Evolutionary conservation across 441 rosid species (phyloP), one percentile per base, ranked within the genome.

Genomic region (Biscutella laevigata): DNA sequence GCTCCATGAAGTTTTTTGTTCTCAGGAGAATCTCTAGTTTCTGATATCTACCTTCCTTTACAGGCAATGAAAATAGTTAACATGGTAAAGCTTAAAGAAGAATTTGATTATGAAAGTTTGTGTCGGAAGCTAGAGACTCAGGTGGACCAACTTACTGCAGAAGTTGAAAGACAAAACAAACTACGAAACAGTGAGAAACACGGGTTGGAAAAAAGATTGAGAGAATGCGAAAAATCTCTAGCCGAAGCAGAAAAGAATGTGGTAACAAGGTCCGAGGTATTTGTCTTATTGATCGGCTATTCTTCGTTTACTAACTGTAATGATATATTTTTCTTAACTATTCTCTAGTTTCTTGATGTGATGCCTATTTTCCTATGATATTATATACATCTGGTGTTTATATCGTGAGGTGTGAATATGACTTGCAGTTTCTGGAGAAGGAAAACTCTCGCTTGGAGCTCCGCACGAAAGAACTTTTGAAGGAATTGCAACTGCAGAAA

Each of bases 21-120:
- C 15, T 40, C 20, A 25, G 29, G 6, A 25, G 9, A 19, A 62
- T 37, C 14, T 54, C 13, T 33, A 19, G 29, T 49, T 36, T 48
- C n/a, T 26, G 72, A 52, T 53, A 52, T 3, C 19, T 22, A 6
- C 50, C 8, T 50, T 56, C 43, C 21, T 50, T 69, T 69, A 66
- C 86, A 90, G 97, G 94, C 97, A 26, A 86, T 82, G 95, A 90
- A 84, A 76, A 74, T 90, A 55, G 88, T 86, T 9, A 90, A 90
- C 66, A 69, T 77, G 88, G 73, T 83, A 51, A 90, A 86, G 77
- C 86, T 87, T 66, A 90, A 80, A 76, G 95, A 87, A 74, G 98
- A 90, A 75, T 81, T 81, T 64, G 98, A 90, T 58, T 90, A 86
- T 57, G 95, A 84, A 78, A 78, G 95, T 71, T 77, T 82, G 50